Evolutionary conservation across 2,329 filamentous ascomycete species (phyloP), one percentile per base, ranked within the genome.

Genomic region (Talaromyces verruculosus): DNA sequence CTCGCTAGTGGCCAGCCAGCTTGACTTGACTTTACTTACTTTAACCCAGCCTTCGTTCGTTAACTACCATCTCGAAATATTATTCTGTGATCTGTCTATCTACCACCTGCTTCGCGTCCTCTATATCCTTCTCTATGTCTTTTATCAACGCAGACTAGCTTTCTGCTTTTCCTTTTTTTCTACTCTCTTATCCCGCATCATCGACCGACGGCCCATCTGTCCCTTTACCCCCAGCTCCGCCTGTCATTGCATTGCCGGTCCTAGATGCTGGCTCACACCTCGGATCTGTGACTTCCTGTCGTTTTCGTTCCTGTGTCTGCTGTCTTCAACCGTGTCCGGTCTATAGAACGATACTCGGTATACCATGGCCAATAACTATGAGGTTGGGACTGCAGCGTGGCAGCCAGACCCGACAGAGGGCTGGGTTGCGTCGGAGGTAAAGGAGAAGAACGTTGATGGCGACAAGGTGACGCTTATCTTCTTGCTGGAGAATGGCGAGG

Each of bases 371-470:
- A 91, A 96, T 81, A 92, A 88, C 78, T 98, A 96, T 83, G 93
- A 98, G 85, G 88, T 97, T 77, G 95, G 94, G 77, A 98, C 94
- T 75, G 89, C 92, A 87, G 95, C 93, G 78, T 99, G 95, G 95
- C 95, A 98, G 87, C 93, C 95, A 74, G 95, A 99, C 84, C 84
- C 88, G 78, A 91, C 91, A 68, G 94, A 99, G 81, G 95, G 95
- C 82, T 99, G 95, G 94, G 88, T 99, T 79, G 91, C 93, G 77
- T 97, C 95, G 57, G 93, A 98, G 85, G 91, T 99, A 73, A 85
- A 90, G 78, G 90, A 91, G 81, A 97, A 95, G 85, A 85, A 87
- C 65, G 83, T 92, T 71, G 85, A 95, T 76, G 95, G 93, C 68
- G 87, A 92, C 76, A 97, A 96, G 78, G 91, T 94, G 75, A 90